Evolutionary conservation across 2,329 filamentous ascomycete species (phyloP), one percentile per base, ranked within the genome.

Genomic region (Sphaerulina vaccinii): DNA sequence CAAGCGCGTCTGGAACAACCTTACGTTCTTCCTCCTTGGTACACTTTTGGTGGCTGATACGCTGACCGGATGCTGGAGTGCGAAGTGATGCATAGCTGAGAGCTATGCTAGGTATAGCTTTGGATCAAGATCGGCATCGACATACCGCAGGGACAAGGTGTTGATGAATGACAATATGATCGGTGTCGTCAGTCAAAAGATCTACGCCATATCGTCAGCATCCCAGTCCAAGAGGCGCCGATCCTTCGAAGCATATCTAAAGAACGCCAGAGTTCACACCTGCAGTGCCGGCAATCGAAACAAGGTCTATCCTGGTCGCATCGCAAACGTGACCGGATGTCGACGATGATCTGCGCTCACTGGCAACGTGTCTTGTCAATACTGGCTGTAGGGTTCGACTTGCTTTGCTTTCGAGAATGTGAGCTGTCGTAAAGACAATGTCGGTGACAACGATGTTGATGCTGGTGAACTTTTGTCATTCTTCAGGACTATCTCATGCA

Each of bases 281-380:
- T 38, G 44, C 33, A 47, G 33, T n/a, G 38, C 33, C 44, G 13
- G 44, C 44, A 38, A 10, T 37, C 21, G 21, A 23, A 13, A 23
- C n/a, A 33, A 38, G 44, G 44, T 11, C 10, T 38, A 47, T 47
- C 32, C 32, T n/a, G 32, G 32, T n/a, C 32, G 16, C 32, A 35
- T 35, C 32, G 16, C 32, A n/a, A 35, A 35, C 32, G 16, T 35
- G 11, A 35, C 32, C 16, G n/a, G 32, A 35, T 15, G 32, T 15
- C 32, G 16, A 15, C 32, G 32, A 35, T 35, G 32, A 35, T n/a
- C 5, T 35, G 13, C 32, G 13, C 16, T 11, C 32, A 35, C 32
- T 35, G 5, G 5, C 5, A n/a, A 35, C 32, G 32, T 35, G 32
- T 35, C 32, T n/a, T n/a, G 13, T 6, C 13, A n/a, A 15, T 15